Base-by-base conservation (phyloP, 495 filamentous ascomycete species). In the Chlorociboria aeruginascens region DNA sequence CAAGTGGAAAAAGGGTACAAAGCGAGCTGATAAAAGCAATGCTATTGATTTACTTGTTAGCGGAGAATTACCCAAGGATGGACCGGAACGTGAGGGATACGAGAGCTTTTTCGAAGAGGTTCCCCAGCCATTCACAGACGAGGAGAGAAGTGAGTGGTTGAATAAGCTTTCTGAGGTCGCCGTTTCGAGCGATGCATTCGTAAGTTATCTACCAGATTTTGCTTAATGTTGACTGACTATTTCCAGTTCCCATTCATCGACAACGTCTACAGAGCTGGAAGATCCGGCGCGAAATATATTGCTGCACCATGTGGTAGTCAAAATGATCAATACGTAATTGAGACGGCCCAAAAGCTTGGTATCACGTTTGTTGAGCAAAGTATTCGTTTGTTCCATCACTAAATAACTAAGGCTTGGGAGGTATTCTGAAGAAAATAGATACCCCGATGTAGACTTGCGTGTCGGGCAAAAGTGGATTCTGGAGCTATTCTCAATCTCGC, bases 21-120 rank as follows among this genome's bases (percentile, higher is more conserved):
- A 96, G 77, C 79, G 93, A 36, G 76, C 92, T 33, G 90, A 97
- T 63, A 98, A 97, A 75, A 89, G 82, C 75, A 98, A 98, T 63
- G 89, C 88, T 44, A 96, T 98, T 59, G 92, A 98, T 65, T 69
- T 95, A 50, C 79, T 96, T 51, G 90, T 92, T 63, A 87, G 84
- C 46, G 89, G 90, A 33, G 71, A 88, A 64, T 74, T 93, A n/a
- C 84, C 85, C 33, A 81, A 83, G 64, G 75, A 65, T 14, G 88
- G 87, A 1, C 69, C 80, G 45, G 92, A 98, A 73, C 79, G 81
- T 53, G 81, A 83, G 57, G 76, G 80, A 35, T 98, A 89, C 60
- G 92, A 95, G 71, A 74, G 76, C 43, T 74, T 87, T 51, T 98
- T 98, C 58, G 89, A 95, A 56, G 84, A 88, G 60, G 85, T 95